These are phyloP conservation scores for Pachyrhizus erosus DNA, from an alignment of 306 rosid species.

Conservation along the genomic window DNA sequence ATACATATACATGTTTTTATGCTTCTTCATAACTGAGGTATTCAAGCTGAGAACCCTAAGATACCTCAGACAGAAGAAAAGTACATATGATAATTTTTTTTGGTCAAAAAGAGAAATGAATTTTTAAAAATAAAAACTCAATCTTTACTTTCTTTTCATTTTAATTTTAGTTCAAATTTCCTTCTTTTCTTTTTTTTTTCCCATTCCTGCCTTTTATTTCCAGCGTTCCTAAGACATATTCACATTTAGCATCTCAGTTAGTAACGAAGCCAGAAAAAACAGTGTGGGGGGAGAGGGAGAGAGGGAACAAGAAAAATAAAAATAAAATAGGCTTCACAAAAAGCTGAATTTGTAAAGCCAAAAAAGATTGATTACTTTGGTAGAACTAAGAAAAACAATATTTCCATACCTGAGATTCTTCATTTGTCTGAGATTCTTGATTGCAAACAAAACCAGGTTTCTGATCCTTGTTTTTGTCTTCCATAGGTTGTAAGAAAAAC, in stretches of 20 bases:
- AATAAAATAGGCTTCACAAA: neutral
- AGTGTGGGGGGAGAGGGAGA: neutral
- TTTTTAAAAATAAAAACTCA: neutral
- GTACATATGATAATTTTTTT: neutral
- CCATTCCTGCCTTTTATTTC: neutral
- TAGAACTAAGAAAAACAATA: neutral
- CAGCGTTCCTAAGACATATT: neutral
- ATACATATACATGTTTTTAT: neutral
- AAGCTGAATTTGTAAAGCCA: neutral
- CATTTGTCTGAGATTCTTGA: slow-evolving; percentile 42
- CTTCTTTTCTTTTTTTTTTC: neutral
- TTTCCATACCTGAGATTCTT: slow-evolving; percentile 37
- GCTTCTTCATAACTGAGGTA: neutral
- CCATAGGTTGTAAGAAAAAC: slow-evolving; percentile 40
- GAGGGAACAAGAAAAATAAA: neutral
- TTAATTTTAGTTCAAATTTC: neutral
- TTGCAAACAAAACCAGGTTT: slow-evolving; percentile 31
- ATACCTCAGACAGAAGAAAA: neutral
- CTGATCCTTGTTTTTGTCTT: slow-evolving; percentile 42
- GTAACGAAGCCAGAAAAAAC: neutral
- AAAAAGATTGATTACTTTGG: neutral
- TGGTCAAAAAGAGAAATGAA: neutral
- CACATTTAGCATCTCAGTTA: neutral
- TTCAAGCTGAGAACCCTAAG: slow-evolving; percentile 11
- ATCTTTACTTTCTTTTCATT: neutral